A percentile compares a stretch with the other conserved stretches of the same genome.
Evolutionary conservation across 2,329 filamentous ascomycete genomes (phyloP).

Genomic region (Gaeumannomyces sp.): DNA sequence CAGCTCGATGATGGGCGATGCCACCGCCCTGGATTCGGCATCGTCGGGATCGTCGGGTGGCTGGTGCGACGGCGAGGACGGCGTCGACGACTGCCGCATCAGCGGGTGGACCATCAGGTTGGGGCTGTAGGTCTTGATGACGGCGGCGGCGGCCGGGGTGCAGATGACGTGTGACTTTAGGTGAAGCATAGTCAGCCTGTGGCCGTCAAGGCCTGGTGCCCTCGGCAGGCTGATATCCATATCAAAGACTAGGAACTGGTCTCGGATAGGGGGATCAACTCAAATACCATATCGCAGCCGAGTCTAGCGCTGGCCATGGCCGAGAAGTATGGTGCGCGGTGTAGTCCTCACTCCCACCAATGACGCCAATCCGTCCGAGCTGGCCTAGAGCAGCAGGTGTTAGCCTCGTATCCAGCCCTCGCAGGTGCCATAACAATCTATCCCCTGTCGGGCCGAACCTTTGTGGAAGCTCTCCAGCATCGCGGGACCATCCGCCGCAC

Average conservation of each 20-base stretch:
- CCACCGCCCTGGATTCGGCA: slow-evolving; percentile 53
- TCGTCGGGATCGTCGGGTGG: slow-evolving; percentile 34
- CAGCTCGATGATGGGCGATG: slow-evolving; percentile 67
- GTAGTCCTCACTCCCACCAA: slow-evolving; percentile 93
- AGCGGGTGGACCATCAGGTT: slow-evolving; percentile 98
- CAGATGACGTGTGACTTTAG: slow-evolving; percentile 85
- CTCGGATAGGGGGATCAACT: neutral
- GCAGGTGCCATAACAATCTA: too few species aligned
- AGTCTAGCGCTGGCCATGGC: slow-evolving; percentile 91
- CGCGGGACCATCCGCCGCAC: slow-evolving; percentile 84
- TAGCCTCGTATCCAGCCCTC: slow-evolving; percentile 7
- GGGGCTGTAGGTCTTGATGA: slow-evolving; percentile 96
- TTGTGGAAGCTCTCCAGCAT: slow-evolving; percentile 97
- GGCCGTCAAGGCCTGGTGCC: too few species aligned
- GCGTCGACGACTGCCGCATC: slow-evolving; percentile 65
- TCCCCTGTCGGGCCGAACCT: slow-evolving; percentile 43
- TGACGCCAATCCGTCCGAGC: slow-evolving; percentile 84
- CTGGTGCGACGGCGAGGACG: slow-evolving; percentile 28
- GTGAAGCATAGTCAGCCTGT: slow-evolving; percentile 1
- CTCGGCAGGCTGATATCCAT: neutral
- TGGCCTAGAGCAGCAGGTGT: slow-evolving; percentile 56
- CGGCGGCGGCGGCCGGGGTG: slow-evolving; percentile 75
- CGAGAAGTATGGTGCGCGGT: slow-evolving; percentile 95
- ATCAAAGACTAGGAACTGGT: neutral
- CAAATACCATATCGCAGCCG: slow-evolving; percentile 76